A percentile compares a stretch with the other conserved stretches of the same genome.
phyloP scores from a whole-genome alignment of 2,329 filamentous ascomycete species.

The Colletotrichum endophyticum region DNA sequence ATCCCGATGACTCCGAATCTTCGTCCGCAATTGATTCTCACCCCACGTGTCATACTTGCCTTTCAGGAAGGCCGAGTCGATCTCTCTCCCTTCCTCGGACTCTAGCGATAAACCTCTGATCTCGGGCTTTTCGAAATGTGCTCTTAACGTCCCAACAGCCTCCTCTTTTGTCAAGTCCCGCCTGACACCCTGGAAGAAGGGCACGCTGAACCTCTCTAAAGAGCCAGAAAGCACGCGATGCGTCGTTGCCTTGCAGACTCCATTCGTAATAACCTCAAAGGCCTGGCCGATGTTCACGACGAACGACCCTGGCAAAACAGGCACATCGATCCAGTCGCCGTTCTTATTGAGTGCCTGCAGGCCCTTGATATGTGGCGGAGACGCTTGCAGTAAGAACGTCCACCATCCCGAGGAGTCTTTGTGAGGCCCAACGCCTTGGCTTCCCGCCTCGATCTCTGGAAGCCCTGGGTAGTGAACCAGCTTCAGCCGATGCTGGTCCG shows the following conservation, averaged over 20 bases:
- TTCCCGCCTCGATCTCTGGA: not conserved
- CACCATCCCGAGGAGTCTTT: slow-evolving; percentile 70
- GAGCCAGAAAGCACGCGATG: slow-evolving; percentile 43
- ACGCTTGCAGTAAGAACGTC: slow-evolving; percentile 67
- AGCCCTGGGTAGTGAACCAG: slow-evolving; percentile 56
- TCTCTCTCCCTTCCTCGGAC: slow-evolving; percentile 36
- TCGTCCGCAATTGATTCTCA: slow-evolving; percentile 58
- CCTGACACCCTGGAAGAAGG: slow-evolving; percentile 56
- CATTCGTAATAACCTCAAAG: slow-evolving; percentile 61
- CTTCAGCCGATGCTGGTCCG: slow-evolving; percentile 64
- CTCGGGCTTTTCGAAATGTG: slow-evolving; percentile 36
- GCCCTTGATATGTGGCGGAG: slow-evolving; percentile 51
- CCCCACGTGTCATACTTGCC: slow-evolving; percentile 60
- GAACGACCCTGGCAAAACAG: slow-evolving; percentile 51
- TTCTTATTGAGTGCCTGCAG: slow-evolving; percentile 55
- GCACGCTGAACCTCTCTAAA: slow-evolving; percentile 44
- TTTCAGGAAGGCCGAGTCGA: slow-evolving; percentile 55
- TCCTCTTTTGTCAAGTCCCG: slow-evolving; percentile 48
- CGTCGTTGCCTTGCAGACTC: slow-evolving; percentile 58
- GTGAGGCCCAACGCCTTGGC: slow-evolving; percentile 65
- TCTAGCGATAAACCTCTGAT: slow-evolving; percentile 25
- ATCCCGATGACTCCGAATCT: slow-evolving; percentile 55
- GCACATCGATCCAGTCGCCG: slow-evolving; percentile 56
- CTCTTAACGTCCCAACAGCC: slow-evolving; percentile 40
- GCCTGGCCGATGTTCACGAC: slow-evolving; percentile 65